Base-by-base conservation (phyloP, 129 eudicot genomes). In the Lonicera japonica region DNA sequence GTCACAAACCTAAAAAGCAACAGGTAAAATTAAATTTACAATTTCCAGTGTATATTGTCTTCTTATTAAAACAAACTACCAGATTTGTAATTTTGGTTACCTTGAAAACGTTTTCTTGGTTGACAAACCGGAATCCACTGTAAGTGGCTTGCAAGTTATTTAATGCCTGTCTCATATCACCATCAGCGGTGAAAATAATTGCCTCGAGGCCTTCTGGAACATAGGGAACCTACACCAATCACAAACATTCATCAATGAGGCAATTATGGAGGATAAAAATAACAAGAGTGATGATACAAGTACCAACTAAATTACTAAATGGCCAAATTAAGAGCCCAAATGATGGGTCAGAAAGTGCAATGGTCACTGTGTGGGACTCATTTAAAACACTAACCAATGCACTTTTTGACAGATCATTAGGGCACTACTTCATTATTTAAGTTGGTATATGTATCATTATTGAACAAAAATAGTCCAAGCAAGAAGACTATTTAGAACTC, bases 81-180 rank as follows among this genome's bases (percentile, higher is more conserved):
- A 12, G 39, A 47, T n/a, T 19, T 39, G 25, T 15, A 20, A 4
- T 17, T 21, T 14, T 20, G 66, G 43, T 73, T 21, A 92, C 99
- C 96, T 92, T 92, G 82, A 92, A 92, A 52, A 92, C 99, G 60
- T 92, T 92, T 81, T 92, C 95, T 79, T 88, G 99, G 71, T 85
- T 92, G 39, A 92, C 89, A 40, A 92, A 88, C 41, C 96, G 95
- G 54, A 92, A 92, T 54, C 99, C 99, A 82, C 88, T 89, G 65
- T 39, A 78, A 60, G 99, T 92, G 20, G 99, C 99, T 74, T 92
- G 99, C 74, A 92, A 68, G 76, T 92, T 87, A 54, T 91, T 91
- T 77, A 91, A 77, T 14, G 88, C 98, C 51, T 91, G 98, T 15
- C 96, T 86, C 99, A 92, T 92, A 60, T 92, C 99, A 62, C 96